These are phyloP conservation scores for Calendula officinalis DNA, from an alignment of 129 eudicot genomes.

Conservation along the genomic window DNA sequence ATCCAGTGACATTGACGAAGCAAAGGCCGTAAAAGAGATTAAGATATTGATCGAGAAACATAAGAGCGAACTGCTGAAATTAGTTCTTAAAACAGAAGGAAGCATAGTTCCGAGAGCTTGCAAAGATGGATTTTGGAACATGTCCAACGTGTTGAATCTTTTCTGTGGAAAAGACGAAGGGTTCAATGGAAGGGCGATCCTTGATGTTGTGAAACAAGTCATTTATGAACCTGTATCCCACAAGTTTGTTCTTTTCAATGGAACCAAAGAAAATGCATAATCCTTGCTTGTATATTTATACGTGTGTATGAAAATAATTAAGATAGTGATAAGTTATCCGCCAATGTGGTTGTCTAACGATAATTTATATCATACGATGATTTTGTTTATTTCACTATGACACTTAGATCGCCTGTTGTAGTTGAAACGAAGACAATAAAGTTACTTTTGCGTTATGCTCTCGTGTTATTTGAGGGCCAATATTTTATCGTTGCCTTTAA, in stretches of 20 bases:
- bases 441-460: no score
- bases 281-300: no score
- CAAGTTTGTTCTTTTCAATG: neutral
- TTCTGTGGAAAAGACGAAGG: slow-evolving; percentile 62
- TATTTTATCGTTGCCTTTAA: no score
- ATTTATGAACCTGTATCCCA: slow-evolving; percentile 42
- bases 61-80: slow-evolving; percentile 50
- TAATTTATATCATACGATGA: no score
- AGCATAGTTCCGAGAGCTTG: slow-evolving; percentile 51
- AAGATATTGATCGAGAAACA: slow-evolving; percentile 12
- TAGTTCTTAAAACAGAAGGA: slow-evolving; percentile 39
- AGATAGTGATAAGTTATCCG: no score
- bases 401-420: no score
- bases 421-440: no score
- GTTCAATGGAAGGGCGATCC: slow-evolving; percentile 45
- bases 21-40: slow-evolving; percentile 35
- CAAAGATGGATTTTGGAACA: slow-evolving; percentile 66
- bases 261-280: no score
- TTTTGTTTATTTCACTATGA: no score
- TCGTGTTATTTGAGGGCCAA: no score
- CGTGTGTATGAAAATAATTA: no score
- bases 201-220: slow-evolving; percentile 32
- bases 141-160: slow-evolving; percentile 44
- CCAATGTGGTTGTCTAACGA: no score
- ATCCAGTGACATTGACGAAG: slow-evolving; percentile 30